A percentile compares a stretch with the other conserved stretches of the same genome.
phyloP scores from a whole-genome alignment of 2,329 filamentous ascomycete species.

The Ceratocystis papillata region DNA sequence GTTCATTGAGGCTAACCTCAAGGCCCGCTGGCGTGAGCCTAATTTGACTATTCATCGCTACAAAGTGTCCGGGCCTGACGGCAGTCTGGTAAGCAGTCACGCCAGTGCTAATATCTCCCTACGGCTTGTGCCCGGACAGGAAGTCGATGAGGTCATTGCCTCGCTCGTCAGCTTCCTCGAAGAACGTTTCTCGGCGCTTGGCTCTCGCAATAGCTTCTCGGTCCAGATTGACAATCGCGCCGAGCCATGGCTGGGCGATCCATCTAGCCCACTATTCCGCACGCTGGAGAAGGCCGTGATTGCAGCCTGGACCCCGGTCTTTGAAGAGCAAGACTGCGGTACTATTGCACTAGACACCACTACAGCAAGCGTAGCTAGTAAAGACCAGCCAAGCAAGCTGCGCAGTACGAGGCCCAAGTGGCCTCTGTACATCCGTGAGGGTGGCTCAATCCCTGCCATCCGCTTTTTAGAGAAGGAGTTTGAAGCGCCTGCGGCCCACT shows the following conservation, averaged over 20 bases:
- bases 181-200: conserved; percentile 60
- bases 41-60: conserved; percentile 90
- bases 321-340: conserved; percentile 28
- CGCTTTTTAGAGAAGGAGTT: conserved; percentile 93
- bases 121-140: conserved; percentile 86
- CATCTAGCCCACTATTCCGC: conserved; percentile 78
- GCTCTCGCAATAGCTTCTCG: conserved; percentile 68
- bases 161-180: conserved; percentile 57
- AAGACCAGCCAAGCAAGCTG: not conserved
- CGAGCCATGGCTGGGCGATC: conserved; percentile 92
- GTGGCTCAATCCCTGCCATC: conserved; percentile 88
- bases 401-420: conserved; percentile 37
- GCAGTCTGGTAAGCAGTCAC: conserved; percentile 80
- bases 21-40: conserved; percentile 90
- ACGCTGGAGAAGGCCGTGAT: conserved; percentile 78
- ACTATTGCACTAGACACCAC: not conserved
- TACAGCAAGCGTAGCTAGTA: conserved; percentile 25
- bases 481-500: conserved; percentile 74
- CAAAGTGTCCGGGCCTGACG: conserved; percentile 83
- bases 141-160: conserved; percentile 63
- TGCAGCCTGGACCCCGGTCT: conserved; percentile 63
- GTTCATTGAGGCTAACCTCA: conserved; percentile 64
- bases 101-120: conserved; percentile 83
- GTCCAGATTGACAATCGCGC: conserved; percentile 86
- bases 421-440: conserved; percentile 79